A percentile compares a stretch with the other conserved stretches of the same genome.
Conservation (phyloP, 768 basidiomycete genomes). For the Gymnopilus junonius region DNA sequence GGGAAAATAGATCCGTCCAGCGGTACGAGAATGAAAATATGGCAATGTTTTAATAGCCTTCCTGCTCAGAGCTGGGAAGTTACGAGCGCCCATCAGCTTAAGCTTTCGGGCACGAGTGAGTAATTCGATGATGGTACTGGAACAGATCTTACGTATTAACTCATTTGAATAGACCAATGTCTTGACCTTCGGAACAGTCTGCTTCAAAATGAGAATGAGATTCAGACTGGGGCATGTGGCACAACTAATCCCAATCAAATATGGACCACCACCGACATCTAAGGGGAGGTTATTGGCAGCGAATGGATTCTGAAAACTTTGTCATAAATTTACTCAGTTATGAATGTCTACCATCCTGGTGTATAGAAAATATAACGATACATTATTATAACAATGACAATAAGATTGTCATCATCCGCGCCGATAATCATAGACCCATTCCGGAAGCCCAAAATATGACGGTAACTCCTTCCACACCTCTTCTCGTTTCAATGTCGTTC, state of each 20-base stretch:
- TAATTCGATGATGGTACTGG: background rate
- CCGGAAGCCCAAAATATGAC: no score
- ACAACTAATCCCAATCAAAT: constrained; percentile 14
- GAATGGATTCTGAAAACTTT: no score
- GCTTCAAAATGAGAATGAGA: constrained; percentile 20
- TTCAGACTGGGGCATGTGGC: constrained; percentile 28
- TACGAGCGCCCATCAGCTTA: constrained; percentile 18
- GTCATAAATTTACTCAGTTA: no score
- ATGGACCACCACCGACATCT: background rate
- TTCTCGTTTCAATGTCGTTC: no score
- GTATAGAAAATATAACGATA: no score
- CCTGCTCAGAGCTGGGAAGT: constrained; percentile 26
- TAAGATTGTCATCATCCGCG: no score
- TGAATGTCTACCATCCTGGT: no score
- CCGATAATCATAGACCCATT: no score
- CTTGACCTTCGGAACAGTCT: constrained; percentile 25
- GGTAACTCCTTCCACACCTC: no score
- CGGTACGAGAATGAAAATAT: constrained; percentile 25
- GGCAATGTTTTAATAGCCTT: constrained; percentile 18
- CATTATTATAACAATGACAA: no score
- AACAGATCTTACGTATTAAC: background rate
- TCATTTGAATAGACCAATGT: constrained; percentile 21
- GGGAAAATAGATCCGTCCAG: constrained; percentile 17
- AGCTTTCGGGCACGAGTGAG: constrained; percentile 7
- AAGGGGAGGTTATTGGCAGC: background rate